Percentiles rank a stretch among this genome's conserved stretches.
These are phyloP conservation scores for Conoideocrella luteorostrata DNA, from an alignment of 2,329 filamentous ascomycete species.

Conservation along the genomic window DNA sequence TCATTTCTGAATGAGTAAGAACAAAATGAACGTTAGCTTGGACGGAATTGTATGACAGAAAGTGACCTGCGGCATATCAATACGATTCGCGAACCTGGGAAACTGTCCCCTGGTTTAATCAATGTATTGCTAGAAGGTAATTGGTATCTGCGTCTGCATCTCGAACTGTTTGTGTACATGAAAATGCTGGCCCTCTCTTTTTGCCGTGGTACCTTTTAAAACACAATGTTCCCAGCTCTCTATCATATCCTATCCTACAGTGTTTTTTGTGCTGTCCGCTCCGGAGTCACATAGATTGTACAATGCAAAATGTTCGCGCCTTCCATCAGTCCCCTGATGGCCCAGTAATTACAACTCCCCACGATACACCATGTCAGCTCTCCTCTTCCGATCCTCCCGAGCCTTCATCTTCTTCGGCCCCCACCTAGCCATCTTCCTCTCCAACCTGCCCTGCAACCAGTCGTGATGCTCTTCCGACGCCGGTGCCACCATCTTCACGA, in stretches of 20 bases:
- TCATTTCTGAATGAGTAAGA: background rate
- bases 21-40: background rate
- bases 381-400: slow-evolving; percentile 47
- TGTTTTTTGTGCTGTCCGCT: background rate
- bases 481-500: slow-evolving; percentile 52
- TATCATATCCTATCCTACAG: slow-evolving; percentile 7
- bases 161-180: slow-evolving; percentile 3
- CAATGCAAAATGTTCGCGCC: too few species aligned
- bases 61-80: too few species aligned
- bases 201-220: too few species aligned
- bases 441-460: slow-evolving; percentile 37
- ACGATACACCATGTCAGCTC: slow-evolving; percentile 44
- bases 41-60: too few species aligned
- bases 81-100: background rate
- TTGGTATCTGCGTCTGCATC: background rate
- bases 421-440: slow-evolving; percentile 48
- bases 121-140: background rate
- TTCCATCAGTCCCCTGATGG: too few species aligned
- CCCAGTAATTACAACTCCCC: slow-evolving; percentile 40
- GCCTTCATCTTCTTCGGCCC: slow-evolving; percentile 49
- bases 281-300: background rate
- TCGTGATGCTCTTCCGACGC: slow-evolving; percentile 41
- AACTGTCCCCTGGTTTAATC: background rate
- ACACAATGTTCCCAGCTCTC: too few species aligned
- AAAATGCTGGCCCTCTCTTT: too few species aligned